phyloP scores from a whole-genome alignment of 805 yeast genomes.

The Cyberlindnera suaveolens region DNA sequence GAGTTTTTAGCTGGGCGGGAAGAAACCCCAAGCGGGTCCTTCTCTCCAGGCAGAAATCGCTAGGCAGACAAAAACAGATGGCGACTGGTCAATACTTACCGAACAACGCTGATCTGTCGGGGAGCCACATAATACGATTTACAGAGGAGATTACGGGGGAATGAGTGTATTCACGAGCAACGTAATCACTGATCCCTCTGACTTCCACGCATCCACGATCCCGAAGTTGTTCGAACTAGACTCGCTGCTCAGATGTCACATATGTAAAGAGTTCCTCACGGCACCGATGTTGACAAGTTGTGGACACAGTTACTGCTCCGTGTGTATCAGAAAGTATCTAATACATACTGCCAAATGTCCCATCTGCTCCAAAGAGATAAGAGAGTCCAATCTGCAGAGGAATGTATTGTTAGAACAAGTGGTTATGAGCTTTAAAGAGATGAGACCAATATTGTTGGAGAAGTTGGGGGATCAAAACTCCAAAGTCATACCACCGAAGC shows the following conservation, averaged over 20 bases:
- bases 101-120: too few species aligned
- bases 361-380: slow-evolving; percentile 62
- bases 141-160: background rate
- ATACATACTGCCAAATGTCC: slow-evolving; percentile 65
- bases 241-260: slow-evolving; percentile 70
- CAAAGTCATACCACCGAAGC: background rate
- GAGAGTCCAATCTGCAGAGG: slow-evolving; percentile 63
- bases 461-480: slow-evolving; percentile 12
- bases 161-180: slow-evolving; percentile 3
- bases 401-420: slow-evolving; percentile 70
- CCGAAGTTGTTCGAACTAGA: slow-evolving; percentile 62
- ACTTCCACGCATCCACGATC: slow-evolving; percentile 50
- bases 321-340: slow-evolving; percentile 72
- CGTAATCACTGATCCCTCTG: slow-evolving; percentile 58
- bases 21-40: too few species aligned
- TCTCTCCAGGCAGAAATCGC: too few species aligned
- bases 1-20: too few species aligned
- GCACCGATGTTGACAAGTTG: slow-evolving; percentile 84
- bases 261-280: slow-evolving; percentile 75
- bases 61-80: too few species aligned
- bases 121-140: background rate
- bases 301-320: slow-evolving; percentile 84
- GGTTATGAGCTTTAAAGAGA: slow-evolving; percentile 41
- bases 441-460: slow-evolving; percentile 36
- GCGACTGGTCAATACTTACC: too few species aligned